A percentile compares a stretch with the other conserved stretches of the same genome.
phyloP scores from a whole-genome alignment of 805 yeast genomes.

The Hanseniaspora mollemarum region DNA sequence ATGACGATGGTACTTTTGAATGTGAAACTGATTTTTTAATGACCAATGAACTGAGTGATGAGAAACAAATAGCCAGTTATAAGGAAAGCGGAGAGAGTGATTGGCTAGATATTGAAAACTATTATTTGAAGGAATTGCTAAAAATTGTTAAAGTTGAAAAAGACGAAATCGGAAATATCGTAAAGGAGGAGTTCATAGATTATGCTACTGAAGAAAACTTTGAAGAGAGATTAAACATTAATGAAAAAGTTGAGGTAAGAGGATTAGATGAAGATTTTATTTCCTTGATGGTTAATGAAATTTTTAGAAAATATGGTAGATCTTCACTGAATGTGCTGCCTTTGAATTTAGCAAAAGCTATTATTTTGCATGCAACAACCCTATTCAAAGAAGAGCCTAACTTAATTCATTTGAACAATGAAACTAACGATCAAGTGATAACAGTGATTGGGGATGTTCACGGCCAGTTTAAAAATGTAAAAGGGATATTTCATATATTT shows the following conservation, averaged over 20 bases:
- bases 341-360: conserved; percentile 72
- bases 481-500: conserved; percentile 62
- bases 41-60: conserved; percentile 2
- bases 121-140: conserved; percentile 28
- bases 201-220: background rate
- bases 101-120: conserved; percentile 6
- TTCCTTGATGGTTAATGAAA: conserved; percentile 44
- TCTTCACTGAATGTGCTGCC: conserved; percentile 62
- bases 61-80: background rate
- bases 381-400: conserved; percentile 57
- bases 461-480: conserved; percentile 86
- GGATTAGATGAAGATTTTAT: conserved; percentile 48
- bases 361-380: conserved; percentile 58
- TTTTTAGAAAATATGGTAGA: conserved; percentile 33
- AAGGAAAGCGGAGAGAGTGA: background rate
- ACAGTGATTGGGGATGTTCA: conserved; percentile 97
- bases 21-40: conserved; percentile 10
- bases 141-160: conserved; percentile 32
- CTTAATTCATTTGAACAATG: conserved; percentile 47
- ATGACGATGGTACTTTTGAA: background rate
- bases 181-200: background rate
- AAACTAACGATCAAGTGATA: conserved; percentile 28
- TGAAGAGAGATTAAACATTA: conserved; percentile 19
- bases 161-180: conserved; percentile 22
- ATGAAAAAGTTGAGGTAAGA: conserved; percentile 27